Conservation (phyloP, 495 filamentous ascomycete species). For the Hyaloscypha hepaticicola region DNA sequence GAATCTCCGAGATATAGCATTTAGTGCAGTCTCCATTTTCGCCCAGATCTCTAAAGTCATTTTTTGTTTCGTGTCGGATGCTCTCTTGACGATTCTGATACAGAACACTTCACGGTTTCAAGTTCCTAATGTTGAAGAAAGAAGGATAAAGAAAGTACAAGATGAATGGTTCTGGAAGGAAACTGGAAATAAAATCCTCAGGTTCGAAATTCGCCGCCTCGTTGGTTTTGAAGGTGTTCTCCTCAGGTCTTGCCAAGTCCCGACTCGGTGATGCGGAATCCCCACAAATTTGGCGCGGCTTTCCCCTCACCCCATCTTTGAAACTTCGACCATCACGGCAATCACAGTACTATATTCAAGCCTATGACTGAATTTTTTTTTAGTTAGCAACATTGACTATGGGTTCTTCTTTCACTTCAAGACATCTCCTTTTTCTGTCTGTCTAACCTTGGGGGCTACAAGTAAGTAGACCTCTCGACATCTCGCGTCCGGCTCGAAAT, state of each 20-base stretch:
- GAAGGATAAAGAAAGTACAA: too few species aligned
- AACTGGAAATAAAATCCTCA: too few species aligned
- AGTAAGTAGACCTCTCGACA: too few species aligned
- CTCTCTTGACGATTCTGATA: neutral
- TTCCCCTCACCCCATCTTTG: constrained; percentile 1
- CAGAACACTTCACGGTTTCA: neutral
- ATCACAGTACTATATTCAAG: neutral
- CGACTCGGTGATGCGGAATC: neutral
- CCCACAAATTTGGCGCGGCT: neutral
- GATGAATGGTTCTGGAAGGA: too few species aligned
- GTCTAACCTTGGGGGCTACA: too few species aligned
- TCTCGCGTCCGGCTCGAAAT: too few species aligned
- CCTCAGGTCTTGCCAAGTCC: neutral
- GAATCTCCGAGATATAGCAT: neutral
- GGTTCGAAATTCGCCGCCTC: neutral
- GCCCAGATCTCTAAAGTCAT: neutral
- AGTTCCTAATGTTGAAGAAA: too few species aligned
- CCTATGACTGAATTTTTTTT: too few species aligned
- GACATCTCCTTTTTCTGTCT: too few species aligned
- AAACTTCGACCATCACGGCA: neutral
- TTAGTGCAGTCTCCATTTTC: neutral
- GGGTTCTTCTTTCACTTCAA: too few species aligned
- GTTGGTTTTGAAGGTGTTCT: neutral
- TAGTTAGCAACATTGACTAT: too few species aligned
- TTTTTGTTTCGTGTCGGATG: neutral